Percentiles rank a stretch among this genome's conserved stretches.
These are phyloP conservation scores for Capronia epimyces DNA, from an alignment of 2,329 filamentous ascomycete species.

Conservation along the genomic window DNA sequence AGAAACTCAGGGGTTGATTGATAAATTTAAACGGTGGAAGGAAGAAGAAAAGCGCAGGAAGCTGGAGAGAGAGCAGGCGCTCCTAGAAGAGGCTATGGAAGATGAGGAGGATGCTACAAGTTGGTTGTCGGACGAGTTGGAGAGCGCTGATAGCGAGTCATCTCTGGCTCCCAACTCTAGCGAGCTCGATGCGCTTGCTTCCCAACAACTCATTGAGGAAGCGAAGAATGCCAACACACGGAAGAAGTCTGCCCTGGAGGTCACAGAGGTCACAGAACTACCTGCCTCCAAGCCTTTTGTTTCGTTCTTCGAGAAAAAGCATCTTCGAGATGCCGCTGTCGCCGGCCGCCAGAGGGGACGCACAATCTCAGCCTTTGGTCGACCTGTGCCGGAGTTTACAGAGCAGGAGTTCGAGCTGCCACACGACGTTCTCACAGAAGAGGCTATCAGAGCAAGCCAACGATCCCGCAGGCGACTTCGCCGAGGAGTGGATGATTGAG, in stretches of 20 bases:
- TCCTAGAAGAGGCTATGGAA: constrained; percentile 42
- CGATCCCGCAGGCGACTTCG: constrained; percentile 27
- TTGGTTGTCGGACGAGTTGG: constrained; percentile 13
- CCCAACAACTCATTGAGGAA: constrained; percentile 70
- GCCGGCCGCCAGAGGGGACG: constrained; percentile 64
- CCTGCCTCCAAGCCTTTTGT: constrained; percentile 59
- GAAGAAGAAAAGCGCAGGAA: constrained; percentile 82
- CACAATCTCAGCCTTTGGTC: constrained; percentile 73
- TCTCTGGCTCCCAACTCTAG: constrained; percentile 58
- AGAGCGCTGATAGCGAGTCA: constrained; percentile 18
- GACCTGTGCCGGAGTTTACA: constrained; percentile 66
- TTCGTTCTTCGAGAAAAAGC: constrained; percentile 79
- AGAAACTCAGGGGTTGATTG: constrained; percentile 73
- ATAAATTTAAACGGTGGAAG: constrained; percentile 84
- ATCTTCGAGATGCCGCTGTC: constrained; percentile 75
- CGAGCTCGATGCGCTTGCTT: constrained; percentile 65
- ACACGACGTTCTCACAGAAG: constrained; percentile 48
- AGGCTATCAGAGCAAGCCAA: constrained; percentile 39
- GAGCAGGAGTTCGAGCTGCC: constrained; percentile 72
- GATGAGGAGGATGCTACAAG: constrained; percentile 24
- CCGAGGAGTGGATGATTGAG: constrained; percentile 20
- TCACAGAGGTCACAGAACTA: constrained; percentile 18
- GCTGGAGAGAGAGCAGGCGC: constrained; percentile 64
- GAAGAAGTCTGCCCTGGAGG: constrained; percentile 17
- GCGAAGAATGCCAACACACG: constrained; percentile 48